phyloP scores from a whole-genome alignment of 352 stramenopile genomes.

The Globisporangium spiculum region DNA sequence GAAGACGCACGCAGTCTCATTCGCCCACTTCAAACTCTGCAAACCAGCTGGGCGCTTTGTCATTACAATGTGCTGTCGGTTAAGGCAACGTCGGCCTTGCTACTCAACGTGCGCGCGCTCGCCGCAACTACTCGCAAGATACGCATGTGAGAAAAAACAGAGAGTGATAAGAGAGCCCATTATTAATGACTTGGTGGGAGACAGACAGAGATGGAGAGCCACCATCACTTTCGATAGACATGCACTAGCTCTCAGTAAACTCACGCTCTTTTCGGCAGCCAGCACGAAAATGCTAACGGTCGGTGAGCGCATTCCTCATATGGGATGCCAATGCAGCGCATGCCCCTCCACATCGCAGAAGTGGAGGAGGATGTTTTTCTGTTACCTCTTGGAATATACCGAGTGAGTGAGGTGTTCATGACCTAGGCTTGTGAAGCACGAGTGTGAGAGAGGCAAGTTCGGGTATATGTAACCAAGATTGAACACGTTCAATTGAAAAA shows the following conservation, averaged over 20 bases:
- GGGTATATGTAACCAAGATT: no score
- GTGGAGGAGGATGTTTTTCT: no score
- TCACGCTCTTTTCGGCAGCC: background rate
- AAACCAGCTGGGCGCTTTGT: background rate
- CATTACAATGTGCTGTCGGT: background rate
- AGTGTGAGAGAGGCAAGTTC: no score
- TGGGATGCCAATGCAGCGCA: background rate
- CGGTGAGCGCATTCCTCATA: background rate
- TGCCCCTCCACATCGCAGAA: no score
- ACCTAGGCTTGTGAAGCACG: no score
- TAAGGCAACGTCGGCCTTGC: background rate
- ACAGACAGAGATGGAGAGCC: background rate
- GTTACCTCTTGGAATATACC: no score
- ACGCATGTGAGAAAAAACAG: background rate
- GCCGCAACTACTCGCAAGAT: background rate
- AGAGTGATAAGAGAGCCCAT: background rate
- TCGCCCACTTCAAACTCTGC: background rate
- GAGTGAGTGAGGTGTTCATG: no score
- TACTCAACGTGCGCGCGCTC: background rate
- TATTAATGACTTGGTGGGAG: background rate
- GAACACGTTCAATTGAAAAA: no score
- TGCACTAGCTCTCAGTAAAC: background rate
- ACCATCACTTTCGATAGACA: background rate
- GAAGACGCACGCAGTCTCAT: no score
- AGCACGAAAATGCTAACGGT: no score